Evolutionary conservation across 2,329 filamentous ascomycete genomes (phyloP).

Genomic region (Pseudogymnoascus verrucosus): DNA sequence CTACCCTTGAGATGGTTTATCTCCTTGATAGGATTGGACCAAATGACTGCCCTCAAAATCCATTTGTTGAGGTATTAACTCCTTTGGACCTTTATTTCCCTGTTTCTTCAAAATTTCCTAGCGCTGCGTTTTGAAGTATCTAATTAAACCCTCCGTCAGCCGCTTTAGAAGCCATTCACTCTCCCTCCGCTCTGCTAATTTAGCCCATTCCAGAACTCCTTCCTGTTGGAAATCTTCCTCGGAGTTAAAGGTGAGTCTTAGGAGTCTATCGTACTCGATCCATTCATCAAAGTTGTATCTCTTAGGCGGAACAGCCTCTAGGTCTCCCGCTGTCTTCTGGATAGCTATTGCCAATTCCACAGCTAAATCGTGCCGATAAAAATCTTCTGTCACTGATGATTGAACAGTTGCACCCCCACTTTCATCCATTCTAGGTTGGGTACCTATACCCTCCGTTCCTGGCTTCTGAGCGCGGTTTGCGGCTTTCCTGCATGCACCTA

Average conservation of each 20-base stretch:
- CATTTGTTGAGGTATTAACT: not conserved
- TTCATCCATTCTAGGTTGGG: not conserved
- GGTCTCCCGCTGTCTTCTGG: slow-evolving; percentile 53
- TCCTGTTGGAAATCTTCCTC: slow-evolving; percentile 43
- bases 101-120: slow-evolving; percentile 25
- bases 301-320: slow-evolving; percentile 48
- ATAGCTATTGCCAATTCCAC: slow-evolving; percentile 62
- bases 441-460: not conserved
- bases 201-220: slow-evolving; percentile 58
- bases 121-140: slow-evolving; percentile 17
- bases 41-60: not conserved
- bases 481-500: slow-evolving; percentile 42
- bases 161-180: slow-evolving; percentile 60
- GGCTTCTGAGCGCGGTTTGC: slow-evolving; percentile 51
- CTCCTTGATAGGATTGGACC: not conserved
- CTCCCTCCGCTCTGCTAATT: slow-evolving; percentile 55
- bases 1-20: not conserved
- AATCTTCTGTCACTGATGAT: slow-evolving; percentile 27
- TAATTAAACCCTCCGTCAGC: slow-evolving; percentile 53
- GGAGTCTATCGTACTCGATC: slow-evolving; percentile 49
- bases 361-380: slow-evolving; percentile 17
- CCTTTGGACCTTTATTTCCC: slow-evolving; percentile 14
- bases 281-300: slow-evolving; percentile 77
- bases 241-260: slow-evolving; percentile 27
- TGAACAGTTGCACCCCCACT: slow-evolving; percentile 13